A percentile compares a stretch with the other conserved stretches of the same genome.
These are phyloP conservation scores for Thermothelomyces thermophilus DNA, from an alignment of 2,329 filamentous ascomycete species.

Conservation along the genomic window DNA sequence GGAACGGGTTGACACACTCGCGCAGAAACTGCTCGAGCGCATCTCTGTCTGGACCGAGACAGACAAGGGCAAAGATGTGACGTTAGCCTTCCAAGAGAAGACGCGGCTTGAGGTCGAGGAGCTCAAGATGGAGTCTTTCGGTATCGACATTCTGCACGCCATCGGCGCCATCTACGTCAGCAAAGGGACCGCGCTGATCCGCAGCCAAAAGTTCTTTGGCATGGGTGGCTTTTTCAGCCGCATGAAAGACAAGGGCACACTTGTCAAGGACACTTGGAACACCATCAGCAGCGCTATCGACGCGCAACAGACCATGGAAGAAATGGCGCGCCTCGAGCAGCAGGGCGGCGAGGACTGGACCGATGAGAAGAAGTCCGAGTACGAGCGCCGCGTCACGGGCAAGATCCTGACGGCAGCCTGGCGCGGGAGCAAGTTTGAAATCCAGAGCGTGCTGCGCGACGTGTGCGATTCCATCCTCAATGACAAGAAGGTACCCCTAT, in stretches of 20 bases:
- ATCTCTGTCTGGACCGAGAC: constrained; percentile 96
- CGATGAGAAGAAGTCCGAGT: constrained; percentile 92
- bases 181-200: constrained; percentile 81
- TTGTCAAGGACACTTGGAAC: constrained; percentile 98
- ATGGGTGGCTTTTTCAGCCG: constrained; percentile 92
- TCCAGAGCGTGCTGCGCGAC: constrained; percentile 88
- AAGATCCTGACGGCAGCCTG: constrained; percentile 97
- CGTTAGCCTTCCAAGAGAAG: constrained; percentile 86
- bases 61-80: constrained; percentile 80
- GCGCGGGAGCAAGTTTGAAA: constrained; percentile 95
- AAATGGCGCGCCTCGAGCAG: constrained; percentile 95
- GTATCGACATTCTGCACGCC: constrained; percentile 89
- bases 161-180: constrained; percentile 86
- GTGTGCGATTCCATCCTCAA: constrained; percentile 87
- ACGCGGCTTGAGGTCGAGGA: constrained; percentile 93
- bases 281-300: constrained; percentile 95
- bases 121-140: constrained; percentile 98
- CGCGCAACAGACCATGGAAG: constrained; percentile 96
- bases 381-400: constrained; percentile 89
- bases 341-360: constrained; percentile 96
- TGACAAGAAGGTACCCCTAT: constrained; percentile 67
- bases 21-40: constrained; percentile 79
- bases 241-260: constrained; percentile 90
- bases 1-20: constrained; percentile 76
- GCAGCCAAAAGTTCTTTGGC: constrained; percentile 93